Evolutionary conservation across 2,329 filamentous ascomycete species (phyloP).

Genomic region (Botrytis tulipae): DNA sequence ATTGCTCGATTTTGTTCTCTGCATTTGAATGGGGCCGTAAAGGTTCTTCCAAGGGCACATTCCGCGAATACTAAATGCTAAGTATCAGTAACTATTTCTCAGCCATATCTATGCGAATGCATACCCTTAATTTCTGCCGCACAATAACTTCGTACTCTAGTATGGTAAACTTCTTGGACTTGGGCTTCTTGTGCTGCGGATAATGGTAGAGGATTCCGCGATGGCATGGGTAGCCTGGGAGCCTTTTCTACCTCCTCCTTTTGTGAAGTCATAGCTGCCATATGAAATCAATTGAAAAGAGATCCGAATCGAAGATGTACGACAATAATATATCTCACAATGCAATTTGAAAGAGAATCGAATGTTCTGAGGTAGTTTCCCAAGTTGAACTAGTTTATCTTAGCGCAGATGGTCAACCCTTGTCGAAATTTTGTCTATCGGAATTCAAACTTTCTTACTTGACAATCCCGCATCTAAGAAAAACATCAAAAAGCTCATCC

Average conservation of each 20-base stretch:
- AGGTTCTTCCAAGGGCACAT: constrained; percentile 81
- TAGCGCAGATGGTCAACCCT: constrained; percentile 3
- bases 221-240: constrained; percentile 46
- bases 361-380: constrained; percentile 21
- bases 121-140: constrained; percentile 74
- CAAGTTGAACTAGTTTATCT: constrained; percentile 16
- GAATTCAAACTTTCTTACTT: constrained; percentile 1
- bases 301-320: constrained; percentile 2
- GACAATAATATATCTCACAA: background rate
- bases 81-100: constrained; percentile 4
- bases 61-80: constrained; percentile 74
- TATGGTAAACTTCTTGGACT: constrained; percentile 77
- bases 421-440: constrained; percentile 15
- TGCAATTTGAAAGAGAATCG: constrained; percentile 13
- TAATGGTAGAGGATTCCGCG: constrained; percentile 77
- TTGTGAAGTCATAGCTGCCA: constrained; percentile 37
- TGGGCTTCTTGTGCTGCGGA: constrained; percentile 79
- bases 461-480: background rate
- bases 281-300: constrained; percentile 17
- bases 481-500: constrained; percentile 8
- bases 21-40: constrained; percentile 86
- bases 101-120: constrained; percentile 21
- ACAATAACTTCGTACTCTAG: constrained; percentile 73
- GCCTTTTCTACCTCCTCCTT: constrained; percentile 30
- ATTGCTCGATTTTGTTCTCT: constrained; percentile 75